Percentiles rank a stretch among this genome's conserved stretches.
These are phyloP conservation scores for Atalantia buxifolia DNA, from an alignment of 345 rosid genomes.

Conservation along the genomic window DNA sequence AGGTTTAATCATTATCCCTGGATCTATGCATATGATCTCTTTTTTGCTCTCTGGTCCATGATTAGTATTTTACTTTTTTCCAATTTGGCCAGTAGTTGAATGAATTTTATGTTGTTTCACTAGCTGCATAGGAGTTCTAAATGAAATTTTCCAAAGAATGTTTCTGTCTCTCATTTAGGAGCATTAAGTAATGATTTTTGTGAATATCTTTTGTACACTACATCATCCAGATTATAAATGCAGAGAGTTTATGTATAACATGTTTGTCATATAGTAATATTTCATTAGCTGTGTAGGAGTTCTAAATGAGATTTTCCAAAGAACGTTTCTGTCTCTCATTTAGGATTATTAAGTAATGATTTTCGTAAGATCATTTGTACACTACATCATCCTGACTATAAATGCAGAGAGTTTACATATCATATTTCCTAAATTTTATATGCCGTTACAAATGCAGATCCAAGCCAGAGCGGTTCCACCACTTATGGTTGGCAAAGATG, in stretches of 20 bases:
- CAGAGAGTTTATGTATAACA: background rate
- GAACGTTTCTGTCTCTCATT: background rate
- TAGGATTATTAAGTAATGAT: background rate
- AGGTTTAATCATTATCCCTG: background rate
- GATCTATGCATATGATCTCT: background rate
- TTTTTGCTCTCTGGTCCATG: background rate
- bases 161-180: background rate
- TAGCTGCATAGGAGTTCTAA: background rate
- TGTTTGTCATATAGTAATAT: background rate
- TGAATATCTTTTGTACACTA: background rate
- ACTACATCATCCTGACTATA: background rate
- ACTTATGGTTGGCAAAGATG: slow-evolving; percentile 83
- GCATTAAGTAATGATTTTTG: background rate
- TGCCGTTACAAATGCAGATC: slow-evolving; percentile 47
- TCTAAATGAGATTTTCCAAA: background rate
- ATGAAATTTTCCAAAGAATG: background rate
- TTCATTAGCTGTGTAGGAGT: background rate
- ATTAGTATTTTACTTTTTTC: background rate
- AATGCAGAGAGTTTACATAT: background rate
- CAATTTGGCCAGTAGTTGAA: background rate
- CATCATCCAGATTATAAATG: background rate
- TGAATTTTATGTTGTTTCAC: background rate
- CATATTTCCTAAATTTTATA: background rate
- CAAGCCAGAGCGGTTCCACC: slow-evolving; percentile 87
- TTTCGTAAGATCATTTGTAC: background rate